Evolutionary conservation across 768 basidiomycete genomes (phyloP).

Genomic region (Jaapia argillacea): DNA sequence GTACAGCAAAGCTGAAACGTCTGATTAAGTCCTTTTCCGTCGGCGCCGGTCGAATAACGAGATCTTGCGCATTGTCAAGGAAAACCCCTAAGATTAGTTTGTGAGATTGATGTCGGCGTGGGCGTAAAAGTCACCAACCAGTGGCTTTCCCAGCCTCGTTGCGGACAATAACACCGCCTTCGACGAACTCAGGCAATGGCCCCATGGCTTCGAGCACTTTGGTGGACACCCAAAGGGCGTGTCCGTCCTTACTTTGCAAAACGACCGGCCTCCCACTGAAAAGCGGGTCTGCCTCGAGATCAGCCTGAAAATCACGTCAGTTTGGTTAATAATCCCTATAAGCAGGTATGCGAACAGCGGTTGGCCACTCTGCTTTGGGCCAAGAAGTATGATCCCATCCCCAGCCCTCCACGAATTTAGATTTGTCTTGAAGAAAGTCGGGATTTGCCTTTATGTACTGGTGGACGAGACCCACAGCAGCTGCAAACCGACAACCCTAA

Average conservation of each 20-base stretch:
- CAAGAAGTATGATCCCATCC: slow-evolving; percentile 91
- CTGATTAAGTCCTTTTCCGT: slow-evolving; percentile 54
- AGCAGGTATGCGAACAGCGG: slow-evolving; percentile 36
- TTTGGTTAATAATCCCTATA: background rate
- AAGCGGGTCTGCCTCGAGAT: slow-evolving; percentile 62
- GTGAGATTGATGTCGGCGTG: slow-evolving; percentile 2
- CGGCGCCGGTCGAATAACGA: slow-evolving; percentile 52
- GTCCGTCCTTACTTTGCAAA: slow-evolving; percentile 80
- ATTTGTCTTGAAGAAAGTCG: slow-evolving; percentile 44
- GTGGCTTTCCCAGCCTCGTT: slow-evolving; percentile 59
- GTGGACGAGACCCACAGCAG: slow-evolving; percentile 52
- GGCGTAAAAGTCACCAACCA: slow-evolving; percentile 31
- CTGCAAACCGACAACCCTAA: no score
- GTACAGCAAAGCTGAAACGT: slow-evolving; percentile 50
- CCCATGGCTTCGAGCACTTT: slow-evolving; percentile 45
- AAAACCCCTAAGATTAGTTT: slow-evolving; percentile 43
- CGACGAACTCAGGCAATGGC: slow-evolving; percentile 57
- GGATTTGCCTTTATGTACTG: slow-evolving; percentile 49
- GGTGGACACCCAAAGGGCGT: slow-evolving; percentile 80
- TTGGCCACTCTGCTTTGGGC: slow-evolving; percentile 52
- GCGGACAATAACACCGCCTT: slow-evolving; percentile 74
- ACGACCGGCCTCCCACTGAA: slow-evolving; percentile 62
- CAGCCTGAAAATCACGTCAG: slow-evolving; percentile 32
- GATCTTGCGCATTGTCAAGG: slow-evolving; percentile 79
- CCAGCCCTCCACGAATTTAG: slow-evolving; percentile 63